Evolutionary conservation across 768 basidiomycete species (phyloP), one percentile per base, ranked within the genome.

Genomic region (Psilocybe sp.): DNA sequence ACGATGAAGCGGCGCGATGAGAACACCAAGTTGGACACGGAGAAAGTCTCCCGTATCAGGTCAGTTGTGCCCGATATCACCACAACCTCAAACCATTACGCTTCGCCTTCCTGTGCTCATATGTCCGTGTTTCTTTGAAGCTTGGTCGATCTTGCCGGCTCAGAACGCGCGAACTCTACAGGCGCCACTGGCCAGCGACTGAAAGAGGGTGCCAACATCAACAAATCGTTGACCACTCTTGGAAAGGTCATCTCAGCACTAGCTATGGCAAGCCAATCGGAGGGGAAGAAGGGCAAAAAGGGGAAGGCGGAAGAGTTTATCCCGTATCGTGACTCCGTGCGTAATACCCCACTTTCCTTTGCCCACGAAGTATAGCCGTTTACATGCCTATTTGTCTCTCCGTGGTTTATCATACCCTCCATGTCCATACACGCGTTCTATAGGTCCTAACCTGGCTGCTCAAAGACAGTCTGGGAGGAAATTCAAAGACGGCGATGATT

Each of bases 401-500:
- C 40, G 46, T 40, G 38, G 40, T 55, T 51, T 47, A 15, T 15
- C 46, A 51, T 52, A 51, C 46, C 50, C 44, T 48, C 40, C 33
- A 47, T 40, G 7, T 48, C 40, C 33, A 47, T 40, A 28, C 23
- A 28, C 7, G 7, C 23, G 23, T 28, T 52, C 35, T 50, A 20
- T 63, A 93, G 91, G 92, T 98, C 56, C 76, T 99, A 50, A 99
- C 97, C 32, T 99, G 97, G 97, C 75, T 99, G 20, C 74, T 99
- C 57, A 99, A 99, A 70, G 97, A 99, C 73, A 94, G 92, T 65
- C 74, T 98, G 46, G 97, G 97, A 16, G 97, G 92, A 5, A 96
- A 96, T 70, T 94, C 91, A 32, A 96, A 97, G 74, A 99, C 96
- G 4, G 94, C 96, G 4, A 98, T 99, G 97, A 98, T 99, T 57